phyloP scores from a whole-genome alignment of 441 rosid genomes.

The Macaranga tanarius region DNA sequence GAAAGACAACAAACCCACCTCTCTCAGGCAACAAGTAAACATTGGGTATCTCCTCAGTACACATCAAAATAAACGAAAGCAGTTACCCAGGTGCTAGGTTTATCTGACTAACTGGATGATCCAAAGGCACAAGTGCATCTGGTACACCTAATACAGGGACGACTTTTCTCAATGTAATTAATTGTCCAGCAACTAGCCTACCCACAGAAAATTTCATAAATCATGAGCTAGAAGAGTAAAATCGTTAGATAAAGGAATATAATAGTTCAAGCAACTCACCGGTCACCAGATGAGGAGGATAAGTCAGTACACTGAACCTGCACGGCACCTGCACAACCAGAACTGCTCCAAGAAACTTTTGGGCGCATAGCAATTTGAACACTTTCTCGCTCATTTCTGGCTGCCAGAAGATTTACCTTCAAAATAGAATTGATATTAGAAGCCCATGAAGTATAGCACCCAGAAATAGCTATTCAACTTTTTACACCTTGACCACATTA shows the following conservation, averaged over 20 bases:
- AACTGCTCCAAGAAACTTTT: conserved; percentile 84
- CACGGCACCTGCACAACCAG: conserved; percentile 58
- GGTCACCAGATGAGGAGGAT: conserved; percentile 71
- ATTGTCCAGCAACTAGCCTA: conserved; percentile 84
- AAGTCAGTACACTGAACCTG: conserved; percentile 88
- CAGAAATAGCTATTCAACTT: neutral
- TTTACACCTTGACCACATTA: neutral
- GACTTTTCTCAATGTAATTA: conserved; percentile 63
- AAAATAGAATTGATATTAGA: conserved; percentile 32
- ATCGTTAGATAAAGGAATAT: conserved; percentile 11
- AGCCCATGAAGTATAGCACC: conserved; percentile 16
- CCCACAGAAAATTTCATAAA: conserved; percentile 25
- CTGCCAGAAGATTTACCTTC: conserved; percentile 86
- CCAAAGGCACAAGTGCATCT: conserved; percentile 95
- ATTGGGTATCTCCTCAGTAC: conserved; percentile 21
- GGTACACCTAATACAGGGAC: conserved; percentile 90
- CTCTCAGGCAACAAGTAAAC: conserved; percentile 24
- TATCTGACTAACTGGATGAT: conserved; percentile 71
- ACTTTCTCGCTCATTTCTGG: conserved; percentile 96
- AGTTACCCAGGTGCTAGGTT: conserved; percentile 77
- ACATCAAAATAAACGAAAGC: conserved; percentile 22
- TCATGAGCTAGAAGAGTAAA: conserved; percentile 27
- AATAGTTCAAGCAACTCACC: conserved; percentile 47
- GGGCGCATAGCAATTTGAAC: conserved; percentile 90
- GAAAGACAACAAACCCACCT: conserved; percentile 22